Percentiles rank a stretch among this genome's conserved stretches.
Evolutionary conservation across 2,329 filamentous ascomycete species (phyloP).

Genomic region (Coniochaeta sp.): DNA sequence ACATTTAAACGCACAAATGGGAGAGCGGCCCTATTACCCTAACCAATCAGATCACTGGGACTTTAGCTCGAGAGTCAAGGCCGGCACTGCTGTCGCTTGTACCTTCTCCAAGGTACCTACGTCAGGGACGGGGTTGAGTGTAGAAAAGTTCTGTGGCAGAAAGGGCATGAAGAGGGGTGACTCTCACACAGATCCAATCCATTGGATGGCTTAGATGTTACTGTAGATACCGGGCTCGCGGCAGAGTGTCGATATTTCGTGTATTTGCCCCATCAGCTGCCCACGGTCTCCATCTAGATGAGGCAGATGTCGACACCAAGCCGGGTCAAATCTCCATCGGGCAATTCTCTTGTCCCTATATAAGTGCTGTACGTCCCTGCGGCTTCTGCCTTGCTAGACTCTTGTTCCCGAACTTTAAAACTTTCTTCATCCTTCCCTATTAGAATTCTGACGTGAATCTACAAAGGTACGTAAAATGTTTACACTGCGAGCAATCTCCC

Average conservation of each 20-base stretch:
- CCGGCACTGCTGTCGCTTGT: not conserved
- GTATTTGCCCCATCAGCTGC: not conserved
- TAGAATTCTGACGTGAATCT: not conserved
- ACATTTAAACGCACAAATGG: slow-evolving; percentile 4
- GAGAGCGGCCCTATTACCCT: slow-evolving; percentile 1
- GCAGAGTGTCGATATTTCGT: not conserved
- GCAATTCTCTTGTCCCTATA: not conserved
- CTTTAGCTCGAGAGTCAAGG: not conserved
- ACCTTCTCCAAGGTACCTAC: not conserved
- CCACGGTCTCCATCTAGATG: not conserved
- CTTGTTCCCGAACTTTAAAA: not conserved
- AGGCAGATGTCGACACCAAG: not conserved
- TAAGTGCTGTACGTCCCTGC: not conserved
- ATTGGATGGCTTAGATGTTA: not conserved
- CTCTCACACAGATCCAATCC: not conserved
- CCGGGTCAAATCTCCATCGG: slow-evolving; percentile 1
- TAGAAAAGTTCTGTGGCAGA: not conserved
- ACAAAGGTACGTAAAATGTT: not conserved
- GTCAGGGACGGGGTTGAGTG: not conserved
- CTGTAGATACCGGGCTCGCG: slow-evolving; percentile 1
- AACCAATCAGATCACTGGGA: not conserved
- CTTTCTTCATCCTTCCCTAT: not conserved
- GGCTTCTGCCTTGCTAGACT: not conserved
- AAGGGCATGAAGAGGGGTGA: not conserved
- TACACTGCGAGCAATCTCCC: not conserved